A percentile compares a stretch with the other conserved stretches of the same genome.
These are phyloP conservation scores for Phytophthora ohioensis DNA, from an alignment of 352 stramenopile species.

Conservation along the genomic window DNA sequence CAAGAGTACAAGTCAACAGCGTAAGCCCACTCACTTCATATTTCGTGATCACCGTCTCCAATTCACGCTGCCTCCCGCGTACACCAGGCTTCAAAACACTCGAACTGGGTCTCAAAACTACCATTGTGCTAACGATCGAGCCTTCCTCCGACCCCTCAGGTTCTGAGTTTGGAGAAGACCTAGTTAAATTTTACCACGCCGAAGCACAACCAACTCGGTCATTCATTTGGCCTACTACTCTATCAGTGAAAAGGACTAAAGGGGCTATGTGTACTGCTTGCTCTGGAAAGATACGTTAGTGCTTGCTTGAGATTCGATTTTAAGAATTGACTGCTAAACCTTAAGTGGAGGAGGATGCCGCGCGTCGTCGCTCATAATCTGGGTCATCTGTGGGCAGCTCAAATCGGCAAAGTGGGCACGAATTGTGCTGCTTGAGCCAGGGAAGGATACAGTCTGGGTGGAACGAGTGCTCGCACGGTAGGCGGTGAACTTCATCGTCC, in stretches of 20 bases:
- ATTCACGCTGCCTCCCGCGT: constrained; percentile 37
- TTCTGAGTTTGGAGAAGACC: background rate
- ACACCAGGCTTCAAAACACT: constrained; percentile 34
- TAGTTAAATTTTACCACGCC: constrained; percentile 1
- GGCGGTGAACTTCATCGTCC: constrained; percentile 73
- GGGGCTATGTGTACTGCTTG: constrained; percentile 34
- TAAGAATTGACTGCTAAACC: constrained; percentile 6
- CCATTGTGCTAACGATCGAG: constrained; percentile 2
- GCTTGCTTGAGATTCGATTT: constrained; percentile 16
- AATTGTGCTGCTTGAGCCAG: constrained; percentile 92
- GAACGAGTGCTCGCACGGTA: constrained; percentile 84
- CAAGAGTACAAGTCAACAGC: background rate
- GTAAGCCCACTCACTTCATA: constrained; percentile 44
- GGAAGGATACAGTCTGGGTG: constrained; percentile 89
- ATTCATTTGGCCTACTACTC: constrained; percentile 39
- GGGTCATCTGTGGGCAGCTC: constrained; percentile 86
- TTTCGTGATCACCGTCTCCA: constrained; percentile 47
- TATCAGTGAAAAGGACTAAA: constrained; percentile 41
- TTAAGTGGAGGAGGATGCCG: constrained; percentile 36
- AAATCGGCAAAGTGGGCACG: constrained; percentile 85
- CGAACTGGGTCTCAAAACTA: constrained; percentile 19
- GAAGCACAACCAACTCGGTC: constrained; percentile 23
- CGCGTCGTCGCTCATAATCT: constrained; percentile 78
- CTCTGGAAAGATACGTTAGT: constrained; percentile 24
- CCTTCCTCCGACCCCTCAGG: constrained; percentile 1